Evolutionary conservation across 257 asterid genomes (phyloP).

Genomic region (Scutellaria minor): DNA sequence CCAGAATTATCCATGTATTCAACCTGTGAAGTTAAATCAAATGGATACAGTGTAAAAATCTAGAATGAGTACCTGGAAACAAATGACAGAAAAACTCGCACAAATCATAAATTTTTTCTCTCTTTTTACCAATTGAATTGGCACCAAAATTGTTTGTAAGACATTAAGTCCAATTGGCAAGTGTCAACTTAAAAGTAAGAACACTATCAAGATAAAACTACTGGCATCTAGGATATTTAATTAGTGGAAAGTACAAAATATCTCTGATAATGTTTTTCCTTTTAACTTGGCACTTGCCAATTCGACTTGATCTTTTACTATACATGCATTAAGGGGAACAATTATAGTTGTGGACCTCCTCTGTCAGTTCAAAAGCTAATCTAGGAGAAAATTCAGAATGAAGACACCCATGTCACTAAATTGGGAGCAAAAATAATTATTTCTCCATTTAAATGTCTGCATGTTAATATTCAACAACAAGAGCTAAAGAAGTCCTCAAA

Average conservation of each 20-base stretch:
- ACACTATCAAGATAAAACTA: constrained; percentile 14
- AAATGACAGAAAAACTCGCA: constrained; percentile 10
- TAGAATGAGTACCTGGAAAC: constrained; percentile 16
- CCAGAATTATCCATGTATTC: constrained; percentile 91
- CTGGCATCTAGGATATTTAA: not conserved
- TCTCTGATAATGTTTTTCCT: not conserved
- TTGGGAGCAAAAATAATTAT: constrained; percentile 6
- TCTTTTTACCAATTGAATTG: constrained; percentile 9
- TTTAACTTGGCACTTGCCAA: too few species aligned
- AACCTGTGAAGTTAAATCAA: constrained; percentile 54
- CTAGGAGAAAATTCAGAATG: not conserved
- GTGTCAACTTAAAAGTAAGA: constrained; percentile 11
- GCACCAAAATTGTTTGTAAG: constrained; percentile 2
- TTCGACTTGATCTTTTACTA: not conserved
- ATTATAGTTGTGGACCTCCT: not conserved
- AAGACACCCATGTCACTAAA: constrained; percentile 24
- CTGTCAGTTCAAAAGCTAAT: not conserved
- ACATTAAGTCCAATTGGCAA: constrained; percentile 13
- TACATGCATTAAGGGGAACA: not conserved
- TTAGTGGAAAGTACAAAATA: not conserved
- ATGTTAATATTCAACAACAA: not conserved
- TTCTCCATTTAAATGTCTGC: not conserved
- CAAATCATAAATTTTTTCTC: not conserved
- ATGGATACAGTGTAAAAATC: constrained; percentile 14
- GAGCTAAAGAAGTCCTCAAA: not conserved